Evolutionary conservation across 768 basidiomycete genomes (phyloP).

Genomic region (Termitomyces sp.): DNA sequence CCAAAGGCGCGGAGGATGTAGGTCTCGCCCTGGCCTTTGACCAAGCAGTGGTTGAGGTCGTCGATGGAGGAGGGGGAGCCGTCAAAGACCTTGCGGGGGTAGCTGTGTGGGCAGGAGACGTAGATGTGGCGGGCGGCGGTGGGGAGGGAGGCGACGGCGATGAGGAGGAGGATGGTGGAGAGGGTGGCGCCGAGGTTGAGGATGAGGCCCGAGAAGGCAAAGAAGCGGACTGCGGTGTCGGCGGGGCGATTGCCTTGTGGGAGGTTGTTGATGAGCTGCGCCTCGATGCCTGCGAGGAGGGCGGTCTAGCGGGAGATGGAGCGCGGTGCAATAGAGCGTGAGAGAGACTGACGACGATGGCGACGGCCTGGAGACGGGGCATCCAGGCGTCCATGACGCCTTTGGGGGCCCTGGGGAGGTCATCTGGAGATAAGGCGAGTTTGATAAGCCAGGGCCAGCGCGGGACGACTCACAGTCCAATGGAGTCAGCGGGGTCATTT

Average conservation of each 20-base stretch:
- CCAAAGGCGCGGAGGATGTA: slow-evolving; percentile 16
- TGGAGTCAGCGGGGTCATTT: slow-evolving; percentile 5
- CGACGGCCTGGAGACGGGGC: slow-evolving; percentile 16
- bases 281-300: slow-evolving; percentile 14
- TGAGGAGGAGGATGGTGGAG: slow-evolving; percentile 17
- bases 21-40: slow-evolving; percentile 15
- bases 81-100: slow-evolving; percentile 13
- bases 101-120: slow-evolving; percentile 13
- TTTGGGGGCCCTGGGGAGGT: slow-evolving; percentile 7
- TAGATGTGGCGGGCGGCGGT: slow-evolving; percentile 16
- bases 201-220: slow-evolving; percentile 15
- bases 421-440: slow-evolving; percentile 6
- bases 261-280: slow-evolving; percentile 13
- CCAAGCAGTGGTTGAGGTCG: slow-evolving; percentile 13
- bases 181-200: slow-evolving; percentile 18
- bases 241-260: slow-evolving; percentile 4
- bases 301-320: slow-evolving; percentile 9
- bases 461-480: slow-evolving; percentile 4
- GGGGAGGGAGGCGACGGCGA: slow-evolving; percentile 17
- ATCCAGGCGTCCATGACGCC: slow-evolving; percentile 16
- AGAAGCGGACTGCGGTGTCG: slow-evolving; percentile 12
- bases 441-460: neutral
- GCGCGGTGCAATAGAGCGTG: too few relatives aligned
- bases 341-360: slow-evolving; percentile 12
- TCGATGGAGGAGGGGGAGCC: neutral